Evolutionary conservation across 345 rosid genomes (phyloP).

Genomic region (Erysimum cheiranthoides): DNA sequence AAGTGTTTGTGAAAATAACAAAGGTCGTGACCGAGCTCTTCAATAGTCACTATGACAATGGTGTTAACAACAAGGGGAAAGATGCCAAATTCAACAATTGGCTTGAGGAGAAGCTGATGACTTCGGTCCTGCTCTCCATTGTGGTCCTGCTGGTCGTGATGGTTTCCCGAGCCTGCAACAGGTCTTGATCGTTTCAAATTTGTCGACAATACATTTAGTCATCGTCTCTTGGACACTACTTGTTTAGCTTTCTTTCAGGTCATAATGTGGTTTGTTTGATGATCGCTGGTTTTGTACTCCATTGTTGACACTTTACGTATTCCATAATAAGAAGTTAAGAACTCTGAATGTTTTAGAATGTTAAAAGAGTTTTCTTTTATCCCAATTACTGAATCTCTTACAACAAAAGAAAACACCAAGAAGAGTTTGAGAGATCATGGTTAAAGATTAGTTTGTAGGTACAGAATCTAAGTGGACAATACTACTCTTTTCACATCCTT

Average conservation of each 20-base stretch:
- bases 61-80: slow-evolving; percentile 31
- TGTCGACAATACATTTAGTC: slow-evolving; percentile 53
- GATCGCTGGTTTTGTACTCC: slow-evolving; percentile 24
- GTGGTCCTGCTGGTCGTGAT: slow-evolving; percentile 81
- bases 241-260: slow-evolving; percentile 34
- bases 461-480: slow-evolving; percentile 36
- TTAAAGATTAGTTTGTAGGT: slow-evolving; percentile 14
- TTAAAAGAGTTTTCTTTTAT: slow-evolving; percentile 3
- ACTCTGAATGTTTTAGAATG: slow-evolving; percentile 21
- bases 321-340: slow-evolving; percentile 30
- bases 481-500: slow-evolving; percentile 35
- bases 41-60: slow-evolving; percentile 39
- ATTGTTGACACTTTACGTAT: slow-evolving; percentile 29
- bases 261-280: slow-evolving; percentile 30
- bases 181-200: slow-evolving; percentile 63
- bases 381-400: background rate
- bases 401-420: slow-evolving; percentile 6
- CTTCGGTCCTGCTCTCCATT: slow-evolving; percentile 76
- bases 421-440: slow-evolving; percentile 24
- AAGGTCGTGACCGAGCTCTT: slow-evolving; percentile 55
- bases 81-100: slow-evolving; percentile 48
- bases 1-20: slow-evolving; percentile 55
- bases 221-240: slow-evolving; percentile 16
- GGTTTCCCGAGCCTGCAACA: slow-evolving; percentile 62
- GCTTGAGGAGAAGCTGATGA: slow-evolving; percentile 68